These are phyloP conservation scores for Cercospora sojina DNA, from an alignment of 2,329 filamentous ascomycete species.

Conservation along the genomic window DNA sequence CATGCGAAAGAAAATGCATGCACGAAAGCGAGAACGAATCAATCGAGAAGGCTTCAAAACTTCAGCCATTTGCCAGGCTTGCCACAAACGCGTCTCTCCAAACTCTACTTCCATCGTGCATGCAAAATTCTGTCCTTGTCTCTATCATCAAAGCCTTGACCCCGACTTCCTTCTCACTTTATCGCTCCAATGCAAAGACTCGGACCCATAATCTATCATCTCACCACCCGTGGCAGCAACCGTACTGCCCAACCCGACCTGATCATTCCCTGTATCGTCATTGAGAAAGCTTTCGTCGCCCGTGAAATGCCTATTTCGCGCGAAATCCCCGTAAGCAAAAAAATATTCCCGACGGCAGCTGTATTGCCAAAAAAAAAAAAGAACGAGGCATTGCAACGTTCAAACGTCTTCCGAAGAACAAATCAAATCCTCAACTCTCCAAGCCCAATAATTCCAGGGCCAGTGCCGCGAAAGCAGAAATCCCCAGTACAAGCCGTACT, in stretches of 20 bases:
- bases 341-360: background rate
- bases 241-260: background rate
- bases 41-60: background rate
- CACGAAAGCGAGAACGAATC: background rate
- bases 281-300: slow-evolving; percentile 58
- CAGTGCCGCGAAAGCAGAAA: background rate
- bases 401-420: too few relatives aligned
- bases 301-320: slow-evolving; percentile 50
- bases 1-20: background rate
- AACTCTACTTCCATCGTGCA: background rate
- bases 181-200: slow-evolving; percentile 11
- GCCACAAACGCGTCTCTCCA: background rate
- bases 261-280: slow-evolving; percentile 35
- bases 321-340: slow-evolving; percentile 20
- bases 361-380: too few relatives aligned
- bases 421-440: background rate
- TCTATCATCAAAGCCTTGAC: slow-evolving; percentile 3
- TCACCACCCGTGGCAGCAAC: slow-evolving; percentile 1
- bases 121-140: background rate
- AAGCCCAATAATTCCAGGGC: background rate
- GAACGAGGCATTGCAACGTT: background rate
- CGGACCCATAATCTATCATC: slow-evolving; percentile 12
- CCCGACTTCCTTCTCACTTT: background rate
- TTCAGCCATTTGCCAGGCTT: background rate
- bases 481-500: background rate